Percentiles rank a stretch among this genome's conserved stretches.
phyloP scores from a whole-genome alignment of 306 rosid genomes.

The Cicer arietinum region DNA sequence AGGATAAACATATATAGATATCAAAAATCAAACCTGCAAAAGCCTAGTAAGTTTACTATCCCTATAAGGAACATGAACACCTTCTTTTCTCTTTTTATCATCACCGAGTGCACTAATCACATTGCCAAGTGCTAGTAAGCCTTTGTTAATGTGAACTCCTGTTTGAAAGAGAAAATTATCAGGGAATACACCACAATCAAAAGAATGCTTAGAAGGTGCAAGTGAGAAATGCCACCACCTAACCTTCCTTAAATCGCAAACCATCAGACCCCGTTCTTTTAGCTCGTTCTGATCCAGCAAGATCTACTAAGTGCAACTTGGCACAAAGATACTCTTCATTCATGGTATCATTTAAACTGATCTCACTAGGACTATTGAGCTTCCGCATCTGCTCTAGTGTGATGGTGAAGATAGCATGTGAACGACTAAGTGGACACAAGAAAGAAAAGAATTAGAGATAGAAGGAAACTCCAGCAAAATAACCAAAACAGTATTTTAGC shows the following conservation, averaged over 20 bases:
- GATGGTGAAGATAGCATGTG: constrained; percentile 99
- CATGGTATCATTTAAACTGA: constrained; percentile 58
- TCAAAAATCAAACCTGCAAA: constrained; percentile 72
- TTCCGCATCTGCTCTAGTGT: constrained; percentile 96
- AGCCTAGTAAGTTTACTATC: constrained; percentile 98
- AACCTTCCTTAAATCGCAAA: constrained; percentile 96
- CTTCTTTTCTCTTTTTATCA: constrained; percentile 97
- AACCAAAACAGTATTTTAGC: constrained; percentile 30
- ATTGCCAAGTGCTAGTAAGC: constrained; percentile 95
- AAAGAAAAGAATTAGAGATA: constrained; percentile 43
- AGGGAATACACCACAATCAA: constrained; percentile 35
- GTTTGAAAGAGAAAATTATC: constrained; percentile 44
- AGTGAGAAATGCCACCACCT: constrained; percentile 23
- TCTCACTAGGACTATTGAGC: constrained; percentile 57
- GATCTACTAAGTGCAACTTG: constrained; percentile 94
- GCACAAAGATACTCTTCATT: constrained; percentile 93
- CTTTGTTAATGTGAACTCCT: constrained; percentile 97
- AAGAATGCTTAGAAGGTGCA: constrained; percentile 4
- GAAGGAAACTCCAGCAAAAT: constrained; percentile 30
- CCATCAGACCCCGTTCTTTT: constrained; percentile 98
- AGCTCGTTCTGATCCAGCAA: constrained; percentile 99
- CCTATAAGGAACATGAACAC: constrained; percentile 90
- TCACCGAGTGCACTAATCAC: constrained; percentile 98
- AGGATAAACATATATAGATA: constrained; percentile 35
- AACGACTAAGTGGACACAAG: constrained; percentile 68